A percentile compares a stretch with the other conserved stretches of the same genome.
phyloP scores from a whole-genome alignment of 345 rosid species.

The Gossypium arboreum region DNA sequence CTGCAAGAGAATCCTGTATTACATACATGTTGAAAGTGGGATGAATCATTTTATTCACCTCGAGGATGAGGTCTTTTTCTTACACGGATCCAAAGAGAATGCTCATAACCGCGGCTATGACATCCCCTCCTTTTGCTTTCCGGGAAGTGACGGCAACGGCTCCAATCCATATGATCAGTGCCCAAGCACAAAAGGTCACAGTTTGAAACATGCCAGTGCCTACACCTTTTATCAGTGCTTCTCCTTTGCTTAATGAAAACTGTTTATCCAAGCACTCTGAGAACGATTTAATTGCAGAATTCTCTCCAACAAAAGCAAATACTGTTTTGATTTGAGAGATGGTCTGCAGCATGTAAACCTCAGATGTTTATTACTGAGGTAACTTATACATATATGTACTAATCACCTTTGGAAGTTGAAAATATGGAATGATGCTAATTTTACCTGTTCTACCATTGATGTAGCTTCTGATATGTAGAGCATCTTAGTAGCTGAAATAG shows the following conservation, averaged over 20 bases:
- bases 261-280: slow-evolving; percentile 42
- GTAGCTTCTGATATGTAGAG: slow-evolving; percentile 49
- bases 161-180: slow-evolving; percentile 55
- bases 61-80: slow-evolving; percentile 11
- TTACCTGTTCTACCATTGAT: slow-evolving; percentile 54
- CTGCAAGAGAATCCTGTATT: slow-evolving; percentile 26
- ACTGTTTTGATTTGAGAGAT: slow-evolving; percentile 60
- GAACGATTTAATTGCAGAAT: slow-evolving; percentile 37
- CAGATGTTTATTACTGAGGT: background rate
- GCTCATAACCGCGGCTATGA: slow-evolving; percentile 57
- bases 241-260: slow-evolving; percentile 40
- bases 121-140: slow-evolving; percentile 48
- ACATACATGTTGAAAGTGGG: background rate
- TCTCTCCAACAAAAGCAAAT: slow-evolving; percentile 60
- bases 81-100: slow-evolving; percentile 69
- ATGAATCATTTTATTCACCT: background rate
- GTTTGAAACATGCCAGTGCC: slow-evolving; percentile 60
- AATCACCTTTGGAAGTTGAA: background rate
- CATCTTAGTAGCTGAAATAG: slow-evolving; percentile 41
- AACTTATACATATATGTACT: background rate
- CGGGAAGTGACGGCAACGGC: slow-evolving; percentile 39
- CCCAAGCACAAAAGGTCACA: slow-evolving; percentile 55
- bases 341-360: slow-evolving; percentile 24
- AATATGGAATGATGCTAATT: background rate
- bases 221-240: slow-evolving; percentile 60